These are phyloP conservation scores for Candida verbasci DNA, from an alignment of 805 yeast species.

Conservation along the genomic window DNA sequence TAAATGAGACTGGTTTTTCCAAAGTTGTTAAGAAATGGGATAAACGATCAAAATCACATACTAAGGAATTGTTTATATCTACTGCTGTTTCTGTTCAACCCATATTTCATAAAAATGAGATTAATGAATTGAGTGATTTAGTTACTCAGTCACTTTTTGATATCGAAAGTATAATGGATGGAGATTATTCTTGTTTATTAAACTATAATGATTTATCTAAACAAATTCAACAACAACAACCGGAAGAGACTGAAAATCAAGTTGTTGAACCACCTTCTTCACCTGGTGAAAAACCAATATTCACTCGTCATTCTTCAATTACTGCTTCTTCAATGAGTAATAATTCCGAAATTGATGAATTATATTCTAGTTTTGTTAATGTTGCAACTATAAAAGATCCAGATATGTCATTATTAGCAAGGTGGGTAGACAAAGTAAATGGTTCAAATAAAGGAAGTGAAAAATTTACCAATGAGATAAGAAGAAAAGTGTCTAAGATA, in stretches of 20 bases:
- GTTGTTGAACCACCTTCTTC: background rate
- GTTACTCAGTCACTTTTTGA: constrained; percentile 66
- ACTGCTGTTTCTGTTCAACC: constrained; percentile 97
- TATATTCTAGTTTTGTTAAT: constrained; percentile 65
- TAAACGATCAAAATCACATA: constrained; percentile 89
- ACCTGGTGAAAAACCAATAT: background rate
- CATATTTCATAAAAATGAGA: constrained; percentile 85
- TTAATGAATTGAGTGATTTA: constrained; percentile 77
- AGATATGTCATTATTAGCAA: constrained; percentile 28
- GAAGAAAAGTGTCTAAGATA: constrained; percentile 54
- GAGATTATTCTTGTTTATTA: constrained; percentile 33
- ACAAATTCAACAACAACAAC: background rate
- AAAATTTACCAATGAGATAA: constrained; percentile 12
- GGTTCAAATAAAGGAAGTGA: constrained; percentile 11
- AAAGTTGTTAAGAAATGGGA: constrained; percentile 98
- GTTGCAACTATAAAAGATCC: constrained; percentile 43
- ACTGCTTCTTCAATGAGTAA: constrained; percentile 14
- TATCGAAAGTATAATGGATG: constrained; percentile 55
- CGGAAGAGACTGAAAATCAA: constrained; percentile 1
- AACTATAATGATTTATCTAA: constrained; percentile 9
- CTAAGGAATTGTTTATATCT: constrained; percentile 84
- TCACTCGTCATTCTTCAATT: constrained; percentile 6
- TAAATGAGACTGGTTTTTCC: constrained; percentile 93
- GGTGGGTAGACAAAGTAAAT: constrained; percentile 38
- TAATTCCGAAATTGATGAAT: constrained; percentile 57